Conservation (phyloP, 768 basidiomycete genomes). For the Russula earlei region DNA sequence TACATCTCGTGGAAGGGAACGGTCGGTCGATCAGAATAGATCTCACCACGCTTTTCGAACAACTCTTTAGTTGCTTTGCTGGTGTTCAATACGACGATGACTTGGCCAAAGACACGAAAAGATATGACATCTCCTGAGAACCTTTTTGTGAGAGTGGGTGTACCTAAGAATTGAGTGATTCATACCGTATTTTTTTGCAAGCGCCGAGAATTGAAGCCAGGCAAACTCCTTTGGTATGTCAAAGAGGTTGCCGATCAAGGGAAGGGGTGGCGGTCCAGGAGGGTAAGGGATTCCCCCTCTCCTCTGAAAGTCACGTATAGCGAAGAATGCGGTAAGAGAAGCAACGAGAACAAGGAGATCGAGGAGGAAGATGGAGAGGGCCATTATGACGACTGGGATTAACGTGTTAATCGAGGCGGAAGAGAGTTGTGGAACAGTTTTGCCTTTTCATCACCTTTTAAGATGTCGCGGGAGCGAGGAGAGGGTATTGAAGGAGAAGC, state of each 20-base stretch:
- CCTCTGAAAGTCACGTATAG: not conserved
- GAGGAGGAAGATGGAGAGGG: too few species aligned
- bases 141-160: not conserved
- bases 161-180: not conserved
- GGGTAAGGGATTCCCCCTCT: not conserved
- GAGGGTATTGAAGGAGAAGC: too few species aligned
- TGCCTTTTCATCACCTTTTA: too few species aligned
- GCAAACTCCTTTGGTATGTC: constrained; percentile 6
- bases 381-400: too few species aligned
- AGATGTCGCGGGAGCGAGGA: too few species aligned
- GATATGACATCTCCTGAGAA: not conserved
- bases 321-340: not conserved
- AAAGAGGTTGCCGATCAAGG: constrained; percentile 3
- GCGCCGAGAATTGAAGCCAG: constrained; percentile 1
- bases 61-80: constrained; percentile 37
- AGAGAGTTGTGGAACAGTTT: too few species aligned
- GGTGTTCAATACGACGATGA: constrained; percentile 42
- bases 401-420: too few species aligned
- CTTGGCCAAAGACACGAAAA: constrained; percentile 34
- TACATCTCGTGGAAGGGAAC: constrained; percentile 1
- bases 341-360: not conserved
- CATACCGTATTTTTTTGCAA: not conserved
- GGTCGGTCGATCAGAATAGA: constrained; percentile 2
- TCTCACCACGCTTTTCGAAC: constrained; percentile 44
- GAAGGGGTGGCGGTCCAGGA: constrained; percentile 5